Percentiles rank a stretch among this genome's conserved stretches.
phyloP scores from a whole-genome alignment of 1,284 basidiomycete species.

The Ceratobasidium papillatum region DNA sequence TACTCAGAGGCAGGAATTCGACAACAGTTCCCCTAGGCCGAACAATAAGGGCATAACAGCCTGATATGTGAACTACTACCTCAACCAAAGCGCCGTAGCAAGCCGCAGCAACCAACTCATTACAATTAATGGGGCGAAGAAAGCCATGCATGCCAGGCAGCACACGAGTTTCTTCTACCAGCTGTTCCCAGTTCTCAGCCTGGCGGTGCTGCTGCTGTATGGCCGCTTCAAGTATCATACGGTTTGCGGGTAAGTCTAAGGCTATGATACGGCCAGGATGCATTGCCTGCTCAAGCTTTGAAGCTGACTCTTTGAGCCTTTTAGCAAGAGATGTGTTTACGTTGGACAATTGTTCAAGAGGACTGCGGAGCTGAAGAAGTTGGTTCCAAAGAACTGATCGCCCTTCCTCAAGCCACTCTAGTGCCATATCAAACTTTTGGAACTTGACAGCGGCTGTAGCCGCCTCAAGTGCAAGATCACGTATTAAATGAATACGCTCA shows the following conservation, averaged over 20 bases:
- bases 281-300: background rate
- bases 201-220: conserved; percentile 40
- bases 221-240: background rate
- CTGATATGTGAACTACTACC: conserved; percentile 28
- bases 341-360: background rate
- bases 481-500: background rate
- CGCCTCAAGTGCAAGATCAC: background rate
- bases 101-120: conserved; percentile 23
- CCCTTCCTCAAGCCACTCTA: conserved; percentile 29
- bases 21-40: background rate
- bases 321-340: background rate
- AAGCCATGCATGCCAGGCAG: conserved; percentile 25
- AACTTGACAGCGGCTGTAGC: background rate
- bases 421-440: background rate
- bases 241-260: background rate
- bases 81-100: conserved; percentile 36
- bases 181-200: conserved; percentile 43
- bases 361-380: conserved; percentile 1
- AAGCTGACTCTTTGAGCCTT: background rate
- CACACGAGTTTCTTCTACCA: conserved; percentile 36
- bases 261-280: background rate
- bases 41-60: conserved; percentile 42
- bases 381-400: conserved; percentile 28
- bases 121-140: background rate
- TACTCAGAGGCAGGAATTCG: background rate